Base-by-base conservation (phyloP, 306 rosid genomes). In the Cucurbita argyrosperma region DNA sequence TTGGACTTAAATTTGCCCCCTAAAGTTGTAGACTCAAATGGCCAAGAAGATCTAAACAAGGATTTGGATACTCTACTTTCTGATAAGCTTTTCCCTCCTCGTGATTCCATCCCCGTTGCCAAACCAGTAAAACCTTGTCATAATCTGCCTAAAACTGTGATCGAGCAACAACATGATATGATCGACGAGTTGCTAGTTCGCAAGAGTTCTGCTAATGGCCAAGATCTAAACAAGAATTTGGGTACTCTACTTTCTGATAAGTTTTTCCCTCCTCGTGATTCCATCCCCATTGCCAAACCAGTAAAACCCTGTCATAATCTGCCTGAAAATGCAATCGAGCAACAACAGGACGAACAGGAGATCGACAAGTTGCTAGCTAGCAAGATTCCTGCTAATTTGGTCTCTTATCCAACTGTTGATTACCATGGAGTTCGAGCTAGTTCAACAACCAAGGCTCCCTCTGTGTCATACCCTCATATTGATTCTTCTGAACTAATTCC, bases 1-100 rank as follows among this genome's bases (percentile, higher is more conserved):
- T 74, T 88, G 82, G 88, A 86, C 85, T 49, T 87, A 86, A 89
- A 90, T 66, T 70, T 83, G 8, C 91, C 99, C 53, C 83, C 87
- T 21, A 79, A 26, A 58, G 72, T 84, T 21, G 76, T 30, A 66
- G 70, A 74, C 55, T 57, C 76, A 12, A 55, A 69, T 49, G 82
- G 70, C 78, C 77, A 81, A n/a, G 85, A 80, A 66, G 58, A 60
- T 49, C 81, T 82, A 39, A 86, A 86, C 75, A 81, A 79, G 62
- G 88, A 86, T 80, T 80, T 74, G 67, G 74, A 62, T 5, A 86
- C 93, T 16, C 65, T 46, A 43, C 45, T 47, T 47, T 8, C 77
- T 38, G 85, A 80, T 53, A 78, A 66, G 30, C 63, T 69, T 63
- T 42, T 80, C 68, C 57, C 58, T 61, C 84, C 82, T 78, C 12